phyloP scores from a whole-genome alignment of 768 basidiomycete species.

The Erythrobasidium yunnanense region DNA sequence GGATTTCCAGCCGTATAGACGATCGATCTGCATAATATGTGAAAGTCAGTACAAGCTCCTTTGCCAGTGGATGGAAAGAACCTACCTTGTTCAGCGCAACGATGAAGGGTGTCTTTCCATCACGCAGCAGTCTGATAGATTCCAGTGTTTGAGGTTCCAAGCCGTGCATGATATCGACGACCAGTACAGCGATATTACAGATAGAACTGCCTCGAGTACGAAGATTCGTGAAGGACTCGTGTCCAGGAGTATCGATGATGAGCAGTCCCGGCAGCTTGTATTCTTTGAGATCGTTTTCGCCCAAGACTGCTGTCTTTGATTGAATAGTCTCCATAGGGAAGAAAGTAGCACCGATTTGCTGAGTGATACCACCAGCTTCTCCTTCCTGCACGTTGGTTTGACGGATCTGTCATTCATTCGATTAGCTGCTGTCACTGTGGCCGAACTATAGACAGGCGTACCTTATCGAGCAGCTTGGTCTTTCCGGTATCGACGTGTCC shows the following conservation, averaged over 20 bases:
- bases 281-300: slow-evolving; percentile 70
- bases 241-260: slow-evolving; percentile 94
- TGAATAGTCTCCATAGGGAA: slow-evolving; percentile 93
- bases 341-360: slow-evolving; percentile 98
- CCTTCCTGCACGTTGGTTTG: slow-evolving; percentile 99
- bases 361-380: slow-evolving; percentile 98
- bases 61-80: neutral
- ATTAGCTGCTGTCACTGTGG: neutral
- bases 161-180: slow-evolving; percentile 98
- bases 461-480: slow-evolving; percentile 94
- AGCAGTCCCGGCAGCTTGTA: slow-evolving; percentile 95
- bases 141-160: slow-evolving; percentile 97
- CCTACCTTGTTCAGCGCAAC: slow-evolving; percentile 90
- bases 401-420: slow-evolving; percentile 92
- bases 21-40: slow-evolving; percentile 64
- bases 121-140: slow-evolving; percentile 77
- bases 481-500: slow-evolving; percentile 99
- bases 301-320: slow-evolving; percentile 84
- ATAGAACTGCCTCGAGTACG: slow-evolving; percentile 89
- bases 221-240: slow-evolving; percentile 97
- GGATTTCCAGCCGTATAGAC: slow-evolving; percentile 87
- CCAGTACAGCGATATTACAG: slow-evolving; percentile 96
- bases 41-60: neutral
- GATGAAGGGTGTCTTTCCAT: slow-evolving; percentile 94
- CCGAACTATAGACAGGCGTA: slow-evolving; percentile 37